A percentile compares a stretch with the other conserved stretches of the same genome.
Evolutionary conservation across 306 rosid species (phyloP).

Genomic region (Cajanus cajan): DNA sequence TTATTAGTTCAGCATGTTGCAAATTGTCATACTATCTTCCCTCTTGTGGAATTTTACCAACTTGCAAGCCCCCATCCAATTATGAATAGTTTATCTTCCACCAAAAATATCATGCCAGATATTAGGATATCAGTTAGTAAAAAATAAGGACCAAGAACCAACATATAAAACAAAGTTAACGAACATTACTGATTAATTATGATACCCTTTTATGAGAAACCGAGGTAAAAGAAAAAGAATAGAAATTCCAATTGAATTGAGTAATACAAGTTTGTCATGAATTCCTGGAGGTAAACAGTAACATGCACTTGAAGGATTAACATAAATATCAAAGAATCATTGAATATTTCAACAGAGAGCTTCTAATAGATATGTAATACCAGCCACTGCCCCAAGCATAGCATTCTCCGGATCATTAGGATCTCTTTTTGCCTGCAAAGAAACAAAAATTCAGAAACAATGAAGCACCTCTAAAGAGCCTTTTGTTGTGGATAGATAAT

Average conservation of each 20-base stretch:
- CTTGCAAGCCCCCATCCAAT: not conserved
- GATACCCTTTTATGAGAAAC: not conserved
- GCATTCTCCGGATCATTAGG: constrained; percentile 78
- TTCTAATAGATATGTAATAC: constrained; percentile 32
- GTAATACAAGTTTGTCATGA: not conserved
- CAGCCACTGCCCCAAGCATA: constrained; percentile 74
- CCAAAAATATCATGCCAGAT: not conserved
- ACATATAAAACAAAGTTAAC: not conserved
- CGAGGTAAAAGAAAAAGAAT: not conserved
- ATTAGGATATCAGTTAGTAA: not conserved
- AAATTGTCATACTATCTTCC: not conserved
- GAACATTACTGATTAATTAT: not conserved
- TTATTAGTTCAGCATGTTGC: constrained; percentile 12
- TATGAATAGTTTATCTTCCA: not conserved
- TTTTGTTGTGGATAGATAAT: not conserved
- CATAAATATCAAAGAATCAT: constrained; percentile 17
- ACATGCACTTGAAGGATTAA: not conserved
- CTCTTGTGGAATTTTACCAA: not conserved
- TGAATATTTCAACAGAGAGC: constrained; percentile 9
- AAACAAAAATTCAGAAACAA: constrained; percentile 11
- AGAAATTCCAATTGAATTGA: not conserved
- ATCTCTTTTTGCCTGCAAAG: constrained; percentile 62
- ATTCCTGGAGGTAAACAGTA: not conserved
- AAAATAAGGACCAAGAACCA: not conserved
- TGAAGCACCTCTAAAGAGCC: not conserved